Evolutionary conservation across 352 stramenopile genomes (phyloP).

Genomic region (Pythium inflatum): DNA sequence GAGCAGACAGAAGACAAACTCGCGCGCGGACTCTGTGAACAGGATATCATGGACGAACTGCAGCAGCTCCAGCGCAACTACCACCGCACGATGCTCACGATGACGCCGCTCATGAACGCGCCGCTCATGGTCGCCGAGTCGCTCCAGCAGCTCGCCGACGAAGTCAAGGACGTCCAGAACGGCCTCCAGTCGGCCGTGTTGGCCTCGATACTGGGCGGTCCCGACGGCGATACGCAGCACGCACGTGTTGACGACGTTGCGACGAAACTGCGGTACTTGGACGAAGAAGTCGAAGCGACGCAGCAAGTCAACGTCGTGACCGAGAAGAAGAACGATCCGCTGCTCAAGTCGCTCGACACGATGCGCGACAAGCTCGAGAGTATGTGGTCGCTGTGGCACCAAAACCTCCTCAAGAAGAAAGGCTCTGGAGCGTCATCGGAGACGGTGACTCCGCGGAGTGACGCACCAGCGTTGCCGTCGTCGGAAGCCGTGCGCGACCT

Average conservation of each 20-base stretch:
- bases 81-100: constrained; percentile 61
- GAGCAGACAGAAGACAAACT: constrained; percentile 72
- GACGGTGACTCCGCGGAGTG: constrained; percentile 7
- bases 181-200: constrained; percentile 52
- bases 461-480: background rate
- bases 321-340: constrained; percentile 77
- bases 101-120: constrained; percentile 61
- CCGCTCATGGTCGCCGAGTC: constrained; percentile 63
- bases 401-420: constrained; percentile 48
- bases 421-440: background rate
- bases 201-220: constrained; percentile 21
- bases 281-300: constrained; percentile 72
- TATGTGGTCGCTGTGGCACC: constrained; percentile 70
- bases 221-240: constrained; percentile 13
- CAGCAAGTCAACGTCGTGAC: constrained; percentile 68
- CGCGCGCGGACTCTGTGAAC: constrained; percentile 49
- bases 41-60: constrained; percentile 63
- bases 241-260: constrained; percentile 49
- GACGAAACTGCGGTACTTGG: constrained; percentile 62
- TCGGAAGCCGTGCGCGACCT: constrained; percentile 53
- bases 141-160: constrained; percentile 55
- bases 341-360: constrained; percentile 66
- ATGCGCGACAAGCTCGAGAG: constrained; percentile 75
- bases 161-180: constrained; percentile 63
- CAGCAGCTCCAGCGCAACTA: constrained; percentile 69